These are phyloP conservation scores for Euphorbia peplus DNA, from an alignment of 345 rosid genomes.

Conservation along the genomic window DNA sequence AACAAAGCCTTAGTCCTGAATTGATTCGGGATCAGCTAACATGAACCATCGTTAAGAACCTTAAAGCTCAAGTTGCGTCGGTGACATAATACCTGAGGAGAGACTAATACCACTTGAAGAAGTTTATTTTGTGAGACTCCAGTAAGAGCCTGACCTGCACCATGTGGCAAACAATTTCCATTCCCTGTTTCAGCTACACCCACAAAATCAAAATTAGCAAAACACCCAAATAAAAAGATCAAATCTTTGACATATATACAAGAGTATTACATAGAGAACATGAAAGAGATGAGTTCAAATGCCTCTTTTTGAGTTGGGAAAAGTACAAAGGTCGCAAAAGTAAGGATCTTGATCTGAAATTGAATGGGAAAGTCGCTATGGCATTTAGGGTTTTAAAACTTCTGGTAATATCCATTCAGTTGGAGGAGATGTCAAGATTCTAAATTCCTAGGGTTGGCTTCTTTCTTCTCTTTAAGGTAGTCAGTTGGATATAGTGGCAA, in stretches of 20 bases:
- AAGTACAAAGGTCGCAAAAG: slow-evolving; percentile 29
- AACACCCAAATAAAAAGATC: not conserved
- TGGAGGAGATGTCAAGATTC: not conserved
- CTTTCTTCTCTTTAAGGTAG: not conserved
- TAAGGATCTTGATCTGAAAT: slow-evolving; percentile 27
- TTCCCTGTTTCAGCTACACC: slow-evolving; percentile 43
- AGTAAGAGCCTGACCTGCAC: slow-evolving; percentile 40
- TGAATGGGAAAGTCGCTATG: slow-evolving; percentile 31
- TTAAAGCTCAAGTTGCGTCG: not conserved
- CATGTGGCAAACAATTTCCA: slow-evolving; percentile 39
- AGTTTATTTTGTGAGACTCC: slow-evolving; percentile 45
- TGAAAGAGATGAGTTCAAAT: slow-evolving; percentile 18
- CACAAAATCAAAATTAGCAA: not conserved
- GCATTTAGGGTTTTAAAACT: slow-evolving; percentile 38
- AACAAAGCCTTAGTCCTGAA: too few relatives aligned
- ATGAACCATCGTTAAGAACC: too few relatives aligned
- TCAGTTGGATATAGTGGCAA: too few relatives aligned
- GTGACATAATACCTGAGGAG: slow-evolving; percentile 68
- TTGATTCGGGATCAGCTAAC: too few relatives aligned
- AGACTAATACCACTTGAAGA: slow-evolving; percentile 87
- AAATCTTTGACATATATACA: not conserved
- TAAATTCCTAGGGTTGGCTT: not conserved
- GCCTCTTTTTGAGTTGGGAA: slow-evolving; percentile 32
- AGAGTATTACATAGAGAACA: slow-evolving; percentile 34
- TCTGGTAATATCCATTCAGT: slow-evolving; percentile 17